A percentile compares a stretch with the other conserved stretches of the same genome.
These are phyloP conservation scores for Sporothrix phasma DNA, from an alignment of 2,329 filamentous ascomycete species.

Conservation along the genomic window DNA sequence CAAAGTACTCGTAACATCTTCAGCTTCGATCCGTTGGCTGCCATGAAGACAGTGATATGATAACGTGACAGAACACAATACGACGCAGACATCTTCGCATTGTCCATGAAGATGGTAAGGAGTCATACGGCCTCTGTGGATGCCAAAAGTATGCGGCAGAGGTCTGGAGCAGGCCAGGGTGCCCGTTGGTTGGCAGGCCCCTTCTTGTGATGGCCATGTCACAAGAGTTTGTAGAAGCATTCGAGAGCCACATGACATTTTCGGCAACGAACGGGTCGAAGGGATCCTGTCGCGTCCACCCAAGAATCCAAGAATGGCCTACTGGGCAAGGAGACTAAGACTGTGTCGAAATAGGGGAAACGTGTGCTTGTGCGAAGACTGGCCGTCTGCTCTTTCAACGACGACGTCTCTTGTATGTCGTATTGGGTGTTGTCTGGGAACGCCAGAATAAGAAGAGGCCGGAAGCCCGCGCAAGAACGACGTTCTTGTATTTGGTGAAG, in stretches of 20 bases:
- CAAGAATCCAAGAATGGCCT: background rate
- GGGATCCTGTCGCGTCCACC: background rate
- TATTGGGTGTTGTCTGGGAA: background rate
- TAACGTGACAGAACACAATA: background rate
- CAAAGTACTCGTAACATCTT: background rate
- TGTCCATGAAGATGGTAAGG: background rate
- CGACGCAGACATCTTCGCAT: background rate
- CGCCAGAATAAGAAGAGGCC: background rate
- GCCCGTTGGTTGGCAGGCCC: no score
- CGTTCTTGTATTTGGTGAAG: background rate
- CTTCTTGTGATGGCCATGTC: no score
- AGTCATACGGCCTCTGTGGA: background rate
- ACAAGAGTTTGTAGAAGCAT: no score
- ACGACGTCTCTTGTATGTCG: background rate
- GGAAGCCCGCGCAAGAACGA: no score
- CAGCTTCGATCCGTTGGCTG: background rate
- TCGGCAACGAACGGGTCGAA: no score
- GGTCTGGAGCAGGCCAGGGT: no score
- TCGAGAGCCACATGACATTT: no score
- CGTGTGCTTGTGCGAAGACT: background rate
- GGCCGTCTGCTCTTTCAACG: background rate
- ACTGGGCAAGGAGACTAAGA: background rate
- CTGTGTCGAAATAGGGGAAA: background rate
- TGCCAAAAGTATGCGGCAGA: background rate
- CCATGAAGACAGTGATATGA: background rate